phyloP scores from a whole-genome alignment of 345 rosid species.

The Litchi chinensis region DNA sequence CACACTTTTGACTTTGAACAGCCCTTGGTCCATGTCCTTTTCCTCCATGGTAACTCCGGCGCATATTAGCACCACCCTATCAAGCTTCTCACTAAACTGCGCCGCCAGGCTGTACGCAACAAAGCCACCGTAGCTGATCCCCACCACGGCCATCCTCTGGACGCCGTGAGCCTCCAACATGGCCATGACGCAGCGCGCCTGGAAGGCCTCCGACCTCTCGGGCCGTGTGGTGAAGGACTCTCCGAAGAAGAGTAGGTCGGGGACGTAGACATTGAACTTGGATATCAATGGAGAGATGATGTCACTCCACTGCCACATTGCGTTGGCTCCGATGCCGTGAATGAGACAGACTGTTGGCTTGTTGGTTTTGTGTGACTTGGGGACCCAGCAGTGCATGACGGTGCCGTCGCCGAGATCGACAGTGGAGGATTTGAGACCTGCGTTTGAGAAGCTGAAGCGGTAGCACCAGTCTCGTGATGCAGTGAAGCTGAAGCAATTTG shows the following conservation, averaged over 20 bases:
- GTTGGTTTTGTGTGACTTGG: conserved; percentile 39
- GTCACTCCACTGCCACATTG: conserved; percentile 90
- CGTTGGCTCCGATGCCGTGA: conserved; percentile 95
- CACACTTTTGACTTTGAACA: conserved; percentile 58
- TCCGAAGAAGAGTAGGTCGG: conserved; percentile 90
- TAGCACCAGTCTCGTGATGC: conserved; percentile 59
- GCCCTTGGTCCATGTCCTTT: conserved; percentile 70
- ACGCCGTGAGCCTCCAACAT: conserved; percentile 55
- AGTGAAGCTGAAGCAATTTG: conserved; percentile 65
- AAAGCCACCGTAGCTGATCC: conserved; percentile 87
- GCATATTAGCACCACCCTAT: conserved; percentile 66
- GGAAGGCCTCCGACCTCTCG: conserved; percentile 68
- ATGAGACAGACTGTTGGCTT: conserved; percentile 66
- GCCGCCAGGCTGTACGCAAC: conserved; percentile 83
- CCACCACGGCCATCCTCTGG: conserved; percentile 51
- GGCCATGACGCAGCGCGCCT: conserved; percentile 70
- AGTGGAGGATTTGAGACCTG: conserved; percentile 73
- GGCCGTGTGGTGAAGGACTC: conserved; percentile 75
- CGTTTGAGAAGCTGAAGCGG: conserved; percentile 60
- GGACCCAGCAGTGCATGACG: conserved; percentile 83
- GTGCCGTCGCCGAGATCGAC: conserved; percentile 88
- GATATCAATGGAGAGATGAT: conserved; percentile 54
- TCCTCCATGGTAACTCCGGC: conserved; percentile 87
- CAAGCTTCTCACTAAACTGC: conserved; percentile 67
- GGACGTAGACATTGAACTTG: conserved; percentile 81